phyloP scores from a whole-genome alignment of 78 protist genomes.

The Dictyostelium discoideum region dicty_2.7 NC_007091.3:4385001-4385500 shows the following conservation, averaged over 20 bases:
- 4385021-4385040: background rate
- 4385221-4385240: background rate
- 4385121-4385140: background rate
- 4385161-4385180: conserved; percentile 1
- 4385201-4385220: conserved; percentile 17
- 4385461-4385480: background rate
- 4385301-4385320: background rate
- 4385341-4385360: background rate
- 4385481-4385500: conserved; percentile 6
- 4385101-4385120: conserved; percentile 2
- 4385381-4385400: background rate
- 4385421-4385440: background rate
- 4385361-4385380: background rate
- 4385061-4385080: background rate
- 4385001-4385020: background rate
- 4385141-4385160: background rate
- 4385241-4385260: background rate
- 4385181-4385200: conserved; percentile 17
- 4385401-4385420: background rate
- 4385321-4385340: too few species aligned
- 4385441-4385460: background rate
- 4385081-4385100: background rate
- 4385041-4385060: background rate
- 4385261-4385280: background rate
- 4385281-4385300: background rate